phyloP scores from a whole-genome alignment of 1,284 basidiomycete species.

The Erythrobasidium hasegawianum region DNA sequence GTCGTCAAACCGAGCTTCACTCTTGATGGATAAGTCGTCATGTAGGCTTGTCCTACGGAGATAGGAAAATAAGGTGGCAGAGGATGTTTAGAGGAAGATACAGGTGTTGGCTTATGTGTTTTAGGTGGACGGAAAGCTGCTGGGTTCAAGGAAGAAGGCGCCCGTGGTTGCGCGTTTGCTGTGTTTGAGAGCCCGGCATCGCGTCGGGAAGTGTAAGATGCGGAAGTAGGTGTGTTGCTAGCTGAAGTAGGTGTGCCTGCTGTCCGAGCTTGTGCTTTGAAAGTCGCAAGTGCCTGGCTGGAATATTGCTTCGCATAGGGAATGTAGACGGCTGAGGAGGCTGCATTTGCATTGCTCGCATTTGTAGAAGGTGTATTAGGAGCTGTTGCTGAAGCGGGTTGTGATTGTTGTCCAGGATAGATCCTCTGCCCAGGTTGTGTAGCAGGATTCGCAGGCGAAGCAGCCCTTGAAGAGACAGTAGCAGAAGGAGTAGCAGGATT shows the following conservation, averaged over 20 bases:
- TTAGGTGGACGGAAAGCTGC: slow-evolving; percentile 6
- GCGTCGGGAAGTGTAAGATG: not conserved
- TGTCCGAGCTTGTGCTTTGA: not conserved
- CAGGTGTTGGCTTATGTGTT: slow-evolving; percentile 5
- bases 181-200: not conserved
- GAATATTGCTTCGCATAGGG: slow-evolving; percentile 26
- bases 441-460: slow-evolving; percentile 6
- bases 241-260: not conserved
- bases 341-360: too few species aligned
- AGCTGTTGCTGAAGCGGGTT: not conserved
- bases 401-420: slow-evolving; percentile 16
- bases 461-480: not conserved
- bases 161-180: not conserved
- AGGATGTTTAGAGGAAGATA: slow-evolving; percentile 25
- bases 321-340: slow-evolving; percentile 3
- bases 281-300: slow-evolving; percentile 6
- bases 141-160: slow-evolving; percentile 17
- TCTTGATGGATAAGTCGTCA: slow-evolving; percentile 83
- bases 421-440: slow-evolving; percentile 4
- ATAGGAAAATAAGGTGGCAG: slow-evolving; percentile 41
- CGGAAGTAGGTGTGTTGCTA: not conserved
- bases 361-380: slow-evolving; percentile 4
- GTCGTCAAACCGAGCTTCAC: slow-evolving; percentile 85
- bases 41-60: slow-evolving; percentile 61
- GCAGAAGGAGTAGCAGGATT: not conserved